Evolutionary conservation across 1,284 basidiomycete species (phyloP), one percentile per base, ranked within the genome.

Genomic region (Tetrapyrgos nigripes): DNA sequence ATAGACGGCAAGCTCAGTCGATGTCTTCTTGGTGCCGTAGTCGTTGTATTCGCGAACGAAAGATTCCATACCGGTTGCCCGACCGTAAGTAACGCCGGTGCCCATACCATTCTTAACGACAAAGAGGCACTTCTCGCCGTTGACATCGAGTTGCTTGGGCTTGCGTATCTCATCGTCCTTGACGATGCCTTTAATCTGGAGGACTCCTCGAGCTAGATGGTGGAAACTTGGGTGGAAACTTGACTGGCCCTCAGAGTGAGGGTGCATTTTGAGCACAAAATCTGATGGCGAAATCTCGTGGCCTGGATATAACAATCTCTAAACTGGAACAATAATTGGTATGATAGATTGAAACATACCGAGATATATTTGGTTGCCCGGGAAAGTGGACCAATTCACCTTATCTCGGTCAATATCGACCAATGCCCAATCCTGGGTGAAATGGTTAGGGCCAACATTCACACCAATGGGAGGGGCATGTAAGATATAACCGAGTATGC

Each of bases 351-450:
- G 54, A 61, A 58, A 69, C 67, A 52, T 62, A 66, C 70, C 73
- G 60, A 73, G 60, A 56, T 65, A 75, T 23, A 78, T 58, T 62
- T 70, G 63, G 61, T 78, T 80, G 8, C 77, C 77, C 33, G 60
- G 55, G 59, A 76, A 75, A 17, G 55, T 63, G 3, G 23, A 21
- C 67, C 59, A 67, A 43, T 73, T 66, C 26, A 76, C 59, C 61
- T 62, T 70, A 9, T 70, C 62, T n/a, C 67, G 24, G 63, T 71
- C 62, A 4, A 75, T 58, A 63, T 73, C 66, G 62, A 76, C 67
- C 1, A 76, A 53, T 21, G 69, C 71, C 68, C 71, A 76, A 64
- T 76, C 72, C 9, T 62, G 53, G 19, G 65, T 71, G 55, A 66
- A 74, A 23, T 35, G n/a, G 60, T 65, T 13, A 48, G 66, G 62